Evolutionary conservation across 2,329 filamentous ascomycete species (phyloP), one percentile per base, ranked within the genome.

Genomic region (Aspergillus luchuensis): DNA sequence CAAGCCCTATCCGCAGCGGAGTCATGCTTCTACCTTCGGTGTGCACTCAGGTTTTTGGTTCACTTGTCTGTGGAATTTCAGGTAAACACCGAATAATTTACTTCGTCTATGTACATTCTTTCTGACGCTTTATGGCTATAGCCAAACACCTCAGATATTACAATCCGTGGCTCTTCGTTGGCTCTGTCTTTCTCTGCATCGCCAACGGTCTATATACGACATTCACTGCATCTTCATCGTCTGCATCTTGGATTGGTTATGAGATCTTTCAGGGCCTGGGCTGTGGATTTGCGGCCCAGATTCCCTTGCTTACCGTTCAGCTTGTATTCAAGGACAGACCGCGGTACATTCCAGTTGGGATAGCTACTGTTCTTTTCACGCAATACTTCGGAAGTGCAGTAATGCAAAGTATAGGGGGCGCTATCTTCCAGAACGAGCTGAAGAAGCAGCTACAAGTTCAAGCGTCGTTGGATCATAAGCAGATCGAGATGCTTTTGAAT

Each of bases 351-450:
- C 56, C 59, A 15, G 48, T 61, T 6, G 59, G 59, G 11, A 57
- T 63, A 15, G 30, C 59, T 6, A 61, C 52, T 11, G 56, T 63
- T 4, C 48, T 61, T 1, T 63, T 61, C 30, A 30, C 53, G 25
- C 62, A 63, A 47, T 63, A 61, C 25, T 61, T 61, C 52, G 59
- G 59, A n/a, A 61, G 56, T 15, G 13, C 62, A 6, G 62, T 63
- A 13, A 55, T 63, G 52, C 62, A 63, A 50, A 61, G 41, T 8
- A 57, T 61, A 28, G 59, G 56, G 17, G 56, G 38, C 10, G 33
- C 56, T 39, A 57, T 63, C 21, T 64, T 64, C 36, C 57, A 59
- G n/a, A 58, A 57, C 10, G 21, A 25, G 30, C 33, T 64, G 8
- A 38, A 23, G 19, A 36, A n/a, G 4, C 48, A 55, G 50, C 43